Base-by-base conservation (phyloP, 2,329 filamentous ascomycete genomes). In the Colletotrichum godetiae region DNA sequence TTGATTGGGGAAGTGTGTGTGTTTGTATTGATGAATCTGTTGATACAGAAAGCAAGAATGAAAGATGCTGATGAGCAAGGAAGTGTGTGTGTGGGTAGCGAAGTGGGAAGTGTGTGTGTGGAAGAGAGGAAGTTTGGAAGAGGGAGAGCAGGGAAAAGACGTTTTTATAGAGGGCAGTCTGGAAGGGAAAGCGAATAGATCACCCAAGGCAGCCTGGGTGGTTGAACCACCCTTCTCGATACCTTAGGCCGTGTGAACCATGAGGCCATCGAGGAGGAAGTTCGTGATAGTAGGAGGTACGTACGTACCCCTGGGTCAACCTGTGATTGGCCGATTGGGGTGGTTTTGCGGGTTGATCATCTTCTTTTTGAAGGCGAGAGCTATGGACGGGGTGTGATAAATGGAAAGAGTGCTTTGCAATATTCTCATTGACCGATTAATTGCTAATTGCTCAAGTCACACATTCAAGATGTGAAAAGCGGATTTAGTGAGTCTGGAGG, bases 311-410 rank as follows among this genome's bases (percentile, higher is more conserved):
- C 27, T 15, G n/a, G 15, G 33, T 46, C 3, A 46, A 33, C 55
- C 57, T 56, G 33, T 57, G 15, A 57, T 65, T 65, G 62, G 62
- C 4, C 53, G 19, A 57, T 65, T 65, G 52, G 15, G 62, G 33
- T 5, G 62, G 33, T 5, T 22, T 57, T 27, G 53, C n/a, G 27
- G 33, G 6, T n/a, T 22, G 24, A 24, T 46, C 15, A n/a, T 15
- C 33, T n/a, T 15, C 19, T 42, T 31, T 11, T n/a, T 27, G 42
- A 11, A 22, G 42, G 42, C 42, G 42, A 22, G 42, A 22, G 19
- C 42, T 49, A 22, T 49, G 19, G 19, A 49, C 19, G 42, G 19
- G 19, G 19, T n/a, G 1, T 4, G 10, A 49, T 10, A 22, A 7
- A 22, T 7, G 11, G 8, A n/a, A 49, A 46, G 0, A 4, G 42